Base-by-base conservation (phyloP, 2,329 filamentous ascomycete genomes). In the Kalmusia sp. region DNA sequence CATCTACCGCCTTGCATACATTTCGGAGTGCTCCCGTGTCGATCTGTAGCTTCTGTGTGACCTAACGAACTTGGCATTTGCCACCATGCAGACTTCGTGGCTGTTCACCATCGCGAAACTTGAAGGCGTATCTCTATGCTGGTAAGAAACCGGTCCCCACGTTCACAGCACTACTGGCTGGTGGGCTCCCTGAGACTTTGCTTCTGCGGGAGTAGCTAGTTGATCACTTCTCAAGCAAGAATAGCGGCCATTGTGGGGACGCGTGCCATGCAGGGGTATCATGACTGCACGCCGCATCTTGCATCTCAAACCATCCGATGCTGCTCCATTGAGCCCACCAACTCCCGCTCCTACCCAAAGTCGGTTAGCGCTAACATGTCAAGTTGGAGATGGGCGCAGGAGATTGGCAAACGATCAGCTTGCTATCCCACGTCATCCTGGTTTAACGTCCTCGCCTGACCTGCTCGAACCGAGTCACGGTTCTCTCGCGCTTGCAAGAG, bases 241-340 rank as follows among this genome's bases (percentile, higher is more conserved):
- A 17, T 15, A 31, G 40, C 40, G 17, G 40, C n/a, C 24, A 28
- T 17, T 41, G 39, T 43, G 39, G 39, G 30, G 40, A 43, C 25
- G 19, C 40, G 40, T 12, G 27, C 22, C 27, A 28, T 44, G 27
- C 40, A 44, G 14, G 27, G 24, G 17, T n/a, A 8, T 15, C 8
- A 22, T 11, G 34, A 17, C 17, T 22, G 37, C 37, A 39, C 37
- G 11, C 25, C 25, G 40, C 40, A 31, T 15, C n/a, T 28, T 41
- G 24, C 39, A 41, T 30, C 15, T 30, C 25, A 28, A n/a, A 27
- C 22, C 25, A 19, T 33, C 9, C 12, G 15, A 12, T 11, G 11
- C 15, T 34, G 17, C 30, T 33, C 17, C 27, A 34, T 41, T 22
- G 17, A 41, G 38, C 19, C 41, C 15, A 19, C 41, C 1, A 45